Evolutionary conservation across 352 stramenopile genomes (phyloP), one percentile per base, ranked within the genome.

Genomic region (Phytopythium aichiense): DNA sequence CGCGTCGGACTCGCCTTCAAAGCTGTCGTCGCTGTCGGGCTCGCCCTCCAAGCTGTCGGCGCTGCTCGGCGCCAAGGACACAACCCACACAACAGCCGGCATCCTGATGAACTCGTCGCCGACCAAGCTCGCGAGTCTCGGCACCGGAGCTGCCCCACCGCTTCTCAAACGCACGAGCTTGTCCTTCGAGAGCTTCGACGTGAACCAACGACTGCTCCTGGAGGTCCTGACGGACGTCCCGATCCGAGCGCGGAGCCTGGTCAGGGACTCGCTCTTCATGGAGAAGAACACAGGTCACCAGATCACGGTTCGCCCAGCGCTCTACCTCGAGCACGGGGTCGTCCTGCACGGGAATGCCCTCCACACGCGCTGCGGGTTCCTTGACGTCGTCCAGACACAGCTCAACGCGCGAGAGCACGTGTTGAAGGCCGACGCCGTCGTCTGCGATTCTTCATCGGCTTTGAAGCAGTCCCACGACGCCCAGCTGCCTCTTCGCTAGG

Each of bases 251-350:
- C 69, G 60, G 11, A 87, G 77, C 48, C 67, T 87, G 5, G 59
- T 87, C 31, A 71, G 77, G 20, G 68, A 67, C 40, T 69, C 60
- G 15, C 65, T 77, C 18, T 55, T 52, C 16, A 76, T 87, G 63
- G 77, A 81, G 58, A 78, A 64, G 4, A 48, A 69, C 16, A 60
- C 57, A 7, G 63, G 53, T 37, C 61, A 56, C 23, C 72, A 73
- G 9, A 22, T 74, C n/a, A 69, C 72, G 45, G 71, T 87, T 11
- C 72, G 68, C 48, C 77, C 77, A 35, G 68, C 66, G 8, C 76
- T 56, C 42, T 87, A 78, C 33, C 56, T 84, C 23, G 75, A 77
- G 52, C 74, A 72, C 62, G 78, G 76, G 18, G 65, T 88, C 37
- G 64, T 84, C 42, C 56, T 79, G 25, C 49, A 58, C 12, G 63